Conservation (phyloP, 805 yeast species). For the Starmerella vaccinii region DNA sequence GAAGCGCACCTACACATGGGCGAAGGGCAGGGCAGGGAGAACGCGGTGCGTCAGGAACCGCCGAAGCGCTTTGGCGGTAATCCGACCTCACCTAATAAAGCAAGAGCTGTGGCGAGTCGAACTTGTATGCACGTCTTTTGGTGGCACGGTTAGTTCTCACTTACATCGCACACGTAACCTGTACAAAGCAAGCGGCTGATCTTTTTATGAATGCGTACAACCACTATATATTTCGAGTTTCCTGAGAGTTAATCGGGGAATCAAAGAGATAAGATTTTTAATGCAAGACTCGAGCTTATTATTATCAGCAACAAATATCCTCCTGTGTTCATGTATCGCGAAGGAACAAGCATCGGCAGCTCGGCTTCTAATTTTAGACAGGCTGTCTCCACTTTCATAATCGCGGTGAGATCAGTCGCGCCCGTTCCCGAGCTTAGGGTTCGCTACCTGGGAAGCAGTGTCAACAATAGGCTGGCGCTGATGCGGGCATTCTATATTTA, state of each 20-base stretch:
- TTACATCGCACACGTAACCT: no score
- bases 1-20: background rate
- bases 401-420: background rate
- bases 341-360: no score
- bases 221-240: no score
- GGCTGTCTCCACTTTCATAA: background rate
- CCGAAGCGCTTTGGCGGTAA: background rate
- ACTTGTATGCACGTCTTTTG: no score
- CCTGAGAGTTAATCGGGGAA: no score
- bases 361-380: background rate
- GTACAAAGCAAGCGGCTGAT: no score
- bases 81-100: background rate
- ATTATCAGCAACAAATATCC: no score
- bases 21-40: background rate
- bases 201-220: no score
- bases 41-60: constrained; percentile 1
- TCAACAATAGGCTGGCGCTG: background rate
- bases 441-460: background rate
- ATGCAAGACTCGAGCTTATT: no score
- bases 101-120: background rate
- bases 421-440: background rate
- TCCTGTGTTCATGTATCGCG: no score
- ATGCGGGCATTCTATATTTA: background rate
- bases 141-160: no score
- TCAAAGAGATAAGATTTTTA: no score